Conservation (phyloP, 2,329 filamentous ascomycete species). For the Cladosporium cucumerinum region DNA sequence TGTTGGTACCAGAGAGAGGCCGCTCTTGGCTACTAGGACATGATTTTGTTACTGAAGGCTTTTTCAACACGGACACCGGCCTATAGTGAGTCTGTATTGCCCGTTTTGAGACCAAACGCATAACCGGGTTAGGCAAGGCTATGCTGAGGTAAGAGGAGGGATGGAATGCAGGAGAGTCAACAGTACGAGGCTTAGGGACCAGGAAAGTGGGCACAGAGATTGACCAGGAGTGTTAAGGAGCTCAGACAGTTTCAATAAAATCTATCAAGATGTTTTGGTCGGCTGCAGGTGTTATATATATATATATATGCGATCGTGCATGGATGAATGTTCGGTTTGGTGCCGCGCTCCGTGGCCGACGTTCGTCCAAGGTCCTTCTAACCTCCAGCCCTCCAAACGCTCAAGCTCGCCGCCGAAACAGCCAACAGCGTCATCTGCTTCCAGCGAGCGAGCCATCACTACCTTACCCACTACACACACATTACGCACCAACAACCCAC, state of each 20-base stretch:
- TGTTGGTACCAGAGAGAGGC: background rate
- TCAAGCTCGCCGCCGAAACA: background rate
- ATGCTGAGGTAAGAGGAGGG: background rate
- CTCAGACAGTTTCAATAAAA: background rate
- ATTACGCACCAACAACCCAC: background rate
- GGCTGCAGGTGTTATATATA: background rate
- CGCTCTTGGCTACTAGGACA: background rate
- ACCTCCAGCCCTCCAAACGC: background rate
- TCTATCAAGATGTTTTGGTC: background rate
- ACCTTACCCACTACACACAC: background rate
- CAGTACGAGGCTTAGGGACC: background rate
- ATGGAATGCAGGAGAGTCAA: background rate
- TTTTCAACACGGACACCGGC: background rate
- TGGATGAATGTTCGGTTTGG: background rate
- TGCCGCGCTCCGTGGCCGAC: background rate
- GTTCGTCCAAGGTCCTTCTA: background rate
- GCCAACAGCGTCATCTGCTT: conserved; percentile 2
- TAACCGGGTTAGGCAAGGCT: background rate
- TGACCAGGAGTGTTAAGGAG: background rate
- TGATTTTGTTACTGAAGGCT: background rate
- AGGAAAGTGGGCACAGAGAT: background rate
- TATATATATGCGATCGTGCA: background rate
- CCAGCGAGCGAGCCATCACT: background rate
- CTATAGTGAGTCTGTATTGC: background rate
- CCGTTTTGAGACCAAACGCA: background rate